Evolutionary conservation across 2,329 filamentous ascomycete genomes (phyloP), one percentile per base, ranked within the genome.

Genomic region (Colletotrichum sp.): DNA sequence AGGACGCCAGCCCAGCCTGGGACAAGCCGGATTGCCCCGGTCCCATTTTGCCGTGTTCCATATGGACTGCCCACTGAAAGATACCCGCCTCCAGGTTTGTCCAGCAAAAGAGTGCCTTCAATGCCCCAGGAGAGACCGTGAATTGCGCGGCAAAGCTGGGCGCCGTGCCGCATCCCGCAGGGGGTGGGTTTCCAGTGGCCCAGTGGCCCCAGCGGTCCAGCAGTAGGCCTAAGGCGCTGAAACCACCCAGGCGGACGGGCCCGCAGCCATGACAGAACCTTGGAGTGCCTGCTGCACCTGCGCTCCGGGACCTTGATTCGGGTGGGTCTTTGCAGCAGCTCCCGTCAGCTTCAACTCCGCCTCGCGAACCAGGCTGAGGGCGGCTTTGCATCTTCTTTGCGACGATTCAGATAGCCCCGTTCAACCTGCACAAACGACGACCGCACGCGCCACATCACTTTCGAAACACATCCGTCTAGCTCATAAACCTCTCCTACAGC

Each of bases 1-100:
- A 28, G 73, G 15, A 49, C 60, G 32, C 69, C 69, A 68, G 72
- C 69, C 72, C 69, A 67, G 69, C 39, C 69, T 68, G 63, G 73
- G 69, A 72, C 73, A 76, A 76, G 73, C 63, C 69, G 69, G 69
- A 64, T 69, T n/a, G 39, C 69, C 69, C 72, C 39, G 69, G 72
- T 67, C 60, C 49, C 52, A 26, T 49, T 67, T 39, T 55, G 55
- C 67, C 67, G 67, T 70, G 34, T 70, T 70, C 36, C 34, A 36
- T 64, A 64, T 64, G 63, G 36, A 39, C 24, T 0, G 26, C 55
- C 69, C 72, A 63, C 62, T 68, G 52, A 21, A 39, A 30, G 16
- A 55, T 44, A 60, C 34, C 36, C 32, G 62, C 28, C 44, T 71
- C 52, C 69, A 71, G 26, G 28, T 21, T 52, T 21, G 36, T 32